Evolutionary conservation across 139 green algal genomes (phyloP).

Genomic region (Volvox reticuliferus): DNA sequence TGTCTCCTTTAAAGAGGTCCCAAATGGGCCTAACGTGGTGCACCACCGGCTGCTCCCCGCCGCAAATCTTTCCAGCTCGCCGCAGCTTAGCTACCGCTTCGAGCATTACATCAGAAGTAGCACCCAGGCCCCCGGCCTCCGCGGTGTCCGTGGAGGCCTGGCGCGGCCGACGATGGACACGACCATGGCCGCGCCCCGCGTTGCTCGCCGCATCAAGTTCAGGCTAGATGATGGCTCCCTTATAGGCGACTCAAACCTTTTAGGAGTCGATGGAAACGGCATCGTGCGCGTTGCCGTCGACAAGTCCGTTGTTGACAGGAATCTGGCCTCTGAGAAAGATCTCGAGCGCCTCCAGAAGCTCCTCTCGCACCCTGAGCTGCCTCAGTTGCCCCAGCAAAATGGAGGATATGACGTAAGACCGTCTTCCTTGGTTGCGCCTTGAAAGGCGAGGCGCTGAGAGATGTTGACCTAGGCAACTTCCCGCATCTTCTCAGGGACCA

Average conservation of each 20-base stretch:
- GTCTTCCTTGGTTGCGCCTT: not conserved
- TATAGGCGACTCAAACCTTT: conserved; percentile 10
- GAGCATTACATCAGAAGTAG: too few species aligned
- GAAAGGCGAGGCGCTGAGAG: not conserved
- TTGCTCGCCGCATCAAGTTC: conserved; percentile 39
- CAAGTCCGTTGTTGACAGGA: conserved; percentile 12
- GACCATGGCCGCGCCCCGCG: not conserved
- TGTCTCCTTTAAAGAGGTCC: not conserved
- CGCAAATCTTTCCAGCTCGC: not conserved
- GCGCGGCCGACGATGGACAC: conserved; percentile 15
- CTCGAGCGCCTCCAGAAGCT: conserved; percentile 40
- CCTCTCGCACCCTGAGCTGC: conserved; percentile 25
- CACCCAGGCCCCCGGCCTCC: conserved; percentile 1
- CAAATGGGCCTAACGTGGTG: not conserved
- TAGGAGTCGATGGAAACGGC: conserved; percentile 9
- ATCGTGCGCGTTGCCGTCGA: conserved; percentile 23
- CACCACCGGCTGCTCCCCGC: not conserved
- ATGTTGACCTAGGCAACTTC: conserved; percentile 40
- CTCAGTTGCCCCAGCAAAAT: not conserved
- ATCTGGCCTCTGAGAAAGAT: conserved; percentile 17
- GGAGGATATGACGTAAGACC: conserved; percentile 6
- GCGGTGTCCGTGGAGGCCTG: conserved; percentile 10
- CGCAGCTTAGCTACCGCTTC: not conserved
- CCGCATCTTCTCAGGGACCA: conserved; percentile 7
- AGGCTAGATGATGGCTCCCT: conserved; percentile 44